Base-by-base conservation (phyloP, 208 protist genomes). In the Acanthamoeba culbertsoni region DNA sequence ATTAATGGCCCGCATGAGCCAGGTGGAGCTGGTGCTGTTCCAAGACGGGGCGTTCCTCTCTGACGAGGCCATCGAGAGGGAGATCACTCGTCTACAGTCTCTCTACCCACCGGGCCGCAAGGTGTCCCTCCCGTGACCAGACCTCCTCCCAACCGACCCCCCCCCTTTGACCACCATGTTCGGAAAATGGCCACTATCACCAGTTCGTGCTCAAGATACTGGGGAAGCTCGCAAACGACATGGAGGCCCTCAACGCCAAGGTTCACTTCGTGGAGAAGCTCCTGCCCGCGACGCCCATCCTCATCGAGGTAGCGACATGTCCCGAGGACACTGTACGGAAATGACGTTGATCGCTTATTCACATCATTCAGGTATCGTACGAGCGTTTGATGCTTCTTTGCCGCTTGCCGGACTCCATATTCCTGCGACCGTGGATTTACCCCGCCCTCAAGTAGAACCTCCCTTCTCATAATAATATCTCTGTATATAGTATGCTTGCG, bases 381-480 rank as follows among this genome's bases (percentile, higher is more conserved):
- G 79, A 89, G 26, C 79, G 79, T 12, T 37, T 89, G 79, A 65
- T 65, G 53, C 43, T 89, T 43, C 48, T 89, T n/a, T 89, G 79
- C 42, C 31, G 51, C 28, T 53, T 89, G 79, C 79, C 79, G 48
- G 53, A 89, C 40, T 89, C 79, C 5, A 89, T 89, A 7, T 89
- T 89, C 40, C 79, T 89, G 4, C 79, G 79, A 1, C 79, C 79
- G 28, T 89, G 79, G 79, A 37, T 89, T 2, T 89, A 89, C n/a
- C 79, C 79, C 16, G 28, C 79, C 4, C 79, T 89, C 79, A 89
- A 89, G 79, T 89, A 75, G n/a, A n/a, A n/a, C n/a, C n/a, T n/a
- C n/a, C n/a, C n/a, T n/a, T n/a, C n/a, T n/a, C n/a, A n/a, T n/a
- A n/a, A n/a, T n/a, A n/a, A n/a, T n/a, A n/a, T n/a, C n/a, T n/a